Evolutionary conservation across 139 green algal genomes (phyloP).

Genomic region (Chlamydomonas sp.): DNA sequence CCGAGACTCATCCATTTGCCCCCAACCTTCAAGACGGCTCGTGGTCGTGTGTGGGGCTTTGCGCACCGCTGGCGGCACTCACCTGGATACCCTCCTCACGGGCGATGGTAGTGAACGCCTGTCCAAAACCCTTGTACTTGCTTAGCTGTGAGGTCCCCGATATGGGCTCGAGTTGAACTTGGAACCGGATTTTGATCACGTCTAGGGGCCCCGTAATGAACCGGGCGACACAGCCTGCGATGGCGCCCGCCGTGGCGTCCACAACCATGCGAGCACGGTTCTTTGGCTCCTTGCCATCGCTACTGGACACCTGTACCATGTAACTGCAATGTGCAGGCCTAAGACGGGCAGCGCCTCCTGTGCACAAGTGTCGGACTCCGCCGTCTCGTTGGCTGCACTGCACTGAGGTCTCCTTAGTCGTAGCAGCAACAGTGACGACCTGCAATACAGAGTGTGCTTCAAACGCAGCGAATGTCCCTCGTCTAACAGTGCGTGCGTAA

Average conservation of each 20-base stretch:
- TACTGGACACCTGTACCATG: conserved; percentile 19
- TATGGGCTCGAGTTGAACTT: conserved; percentile 88
- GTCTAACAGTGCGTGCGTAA: too few relatives aligned
- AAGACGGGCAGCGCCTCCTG: too few relatives aligned
- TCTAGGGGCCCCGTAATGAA: conserved; percentile 92
- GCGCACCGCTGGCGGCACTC: neutral
- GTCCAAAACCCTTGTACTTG: conserved; percentile 91
- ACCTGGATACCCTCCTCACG: conserved; percentile 92
- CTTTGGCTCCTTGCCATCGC: neutral
- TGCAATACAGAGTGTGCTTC: too few relatives aligned
- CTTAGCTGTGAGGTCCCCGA: neutral
- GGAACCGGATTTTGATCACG: conserved; percentile 97
- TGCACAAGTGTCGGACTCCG: too few relatives aligned
- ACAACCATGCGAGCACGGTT: conserved; percentile 32
- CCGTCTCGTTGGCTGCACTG: too few relatives aligned
- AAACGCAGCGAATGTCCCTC: too few relatives aligned
- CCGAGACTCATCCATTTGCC: too few relatives aligned
- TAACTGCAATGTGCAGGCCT: too few relatives aligned
- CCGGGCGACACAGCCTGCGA: conserved; percentile 83
- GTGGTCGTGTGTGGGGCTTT: neutral
- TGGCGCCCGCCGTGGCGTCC: conserved; percentile 77
- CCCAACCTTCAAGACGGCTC: too few relatives aligned
- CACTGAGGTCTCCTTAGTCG: too few relatives aligned
- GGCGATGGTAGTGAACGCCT: conserved; percentile 87
- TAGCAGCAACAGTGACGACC: too few relatives aligned